A percentile compares a stretch with the other conserved stretches of the same genome.
These are phyloP conservation scores for Penicillium sp. DNA, from an alignment of 2,329 filamentous ascomycete genomes.

Conservation along the genomic window DNA sequence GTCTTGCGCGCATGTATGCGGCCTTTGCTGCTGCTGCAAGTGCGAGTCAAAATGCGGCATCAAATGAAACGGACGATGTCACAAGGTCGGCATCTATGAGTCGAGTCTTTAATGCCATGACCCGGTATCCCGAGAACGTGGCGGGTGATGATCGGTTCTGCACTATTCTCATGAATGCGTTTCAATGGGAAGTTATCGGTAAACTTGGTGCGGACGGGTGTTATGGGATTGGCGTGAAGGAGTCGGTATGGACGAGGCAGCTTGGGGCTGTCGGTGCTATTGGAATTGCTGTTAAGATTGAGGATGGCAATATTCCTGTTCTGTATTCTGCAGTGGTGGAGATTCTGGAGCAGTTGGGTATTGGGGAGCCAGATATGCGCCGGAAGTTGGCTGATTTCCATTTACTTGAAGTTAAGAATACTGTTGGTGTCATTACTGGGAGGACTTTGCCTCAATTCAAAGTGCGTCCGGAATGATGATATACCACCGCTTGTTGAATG, in stretches of 20 bases:
- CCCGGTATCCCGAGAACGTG: slow-evolving; percentile 47
- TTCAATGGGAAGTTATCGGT: slow-evolving; percentile 45
- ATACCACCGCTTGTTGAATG: not conserved
- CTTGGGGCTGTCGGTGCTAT: slow-evolving; percentile 45
- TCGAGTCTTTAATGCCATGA: slow-evolving; percentile 51
- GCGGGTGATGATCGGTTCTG: slow-evolving; percentile 54
- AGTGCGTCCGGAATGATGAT: slow-evolving; percentile 6
- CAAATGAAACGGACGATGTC: not conserved
- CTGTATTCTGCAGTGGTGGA: slow-evolving; percentile 52
- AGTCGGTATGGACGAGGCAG: slow-evolving; percentile 39
- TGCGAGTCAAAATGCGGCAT: not conserved
- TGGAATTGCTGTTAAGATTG: slow-evolving; percentile 55
- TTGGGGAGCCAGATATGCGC: slow-evolving; percentile 40
- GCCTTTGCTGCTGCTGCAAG: slow-evolving; percentile 38
- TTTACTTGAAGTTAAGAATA: slow-evolving; percentile 42
- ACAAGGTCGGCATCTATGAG: slow-evolving; percentile 33
- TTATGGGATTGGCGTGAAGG: slow-evolving; percentile 52
- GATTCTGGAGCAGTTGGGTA: slow-evolving; percentile 48
- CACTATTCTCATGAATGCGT: slow-evolving; percentile 50
- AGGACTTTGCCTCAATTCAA: slow-evolving; percentile 16
- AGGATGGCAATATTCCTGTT: slow-evolving; percentile 52
- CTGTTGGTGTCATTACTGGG: slow-evolving; percentile 44
- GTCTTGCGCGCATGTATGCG: slow-evolving; percentile 43
- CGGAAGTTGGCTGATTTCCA: slow-evolving; percentile 40
- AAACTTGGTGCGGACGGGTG: slow-evolving; percentile 57